Evolutionary conservation across 2,329 filamentous ascomycete genomes (phyloP).

Genomic region (Dothideomycetes sp.): DNA sequence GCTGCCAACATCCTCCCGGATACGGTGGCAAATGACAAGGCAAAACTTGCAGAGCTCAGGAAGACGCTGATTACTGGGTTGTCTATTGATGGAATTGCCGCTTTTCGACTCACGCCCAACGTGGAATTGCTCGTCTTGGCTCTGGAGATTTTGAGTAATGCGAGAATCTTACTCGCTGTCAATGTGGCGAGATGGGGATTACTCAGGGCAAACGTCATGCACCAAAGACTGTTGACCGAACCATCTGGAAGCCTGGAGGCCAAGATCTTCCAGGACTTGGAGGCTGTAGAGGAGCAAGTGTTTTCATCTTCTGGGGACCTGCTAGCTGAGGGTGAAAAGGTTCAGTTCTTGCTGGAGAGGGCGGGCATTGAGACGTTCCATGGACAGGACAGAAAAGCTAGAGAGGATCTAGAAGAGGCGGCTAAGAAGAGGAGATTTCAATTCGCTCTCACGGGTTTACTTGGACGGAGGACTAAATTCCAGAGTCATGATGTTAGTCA

Average conservation of each 20-base stretch:
- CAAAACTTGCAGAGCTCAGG: slow-evolving; percentile 33
- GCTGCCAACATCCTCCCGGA: slow-evolving; percentile 39
- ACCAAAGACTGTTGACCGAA: slow-evolving; percentile 57
- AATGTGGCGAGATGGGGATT: slow-evolving; percentile 47
- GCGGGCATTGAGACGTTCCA: slow-evolving; percentile 77
- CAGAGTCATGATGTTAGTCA: slow-evolving; percentile 76
- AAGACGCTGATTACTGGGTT: slow-evolving; percentile 57
- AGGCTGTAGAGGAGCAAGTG: slow-evolving; percentile 38
- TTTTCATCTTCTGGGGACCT: slow-evolving; percentile 18
- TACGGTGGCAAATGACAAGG: slow-evolving; percentile 27
- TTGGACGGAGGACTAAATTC: slow-evolving; percentile 76
- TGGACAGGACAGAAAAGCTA: slow-evolving; percentile 66
- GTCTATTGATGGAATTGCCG: slow-evolving; percentile 72
- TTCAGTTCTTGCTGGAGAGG: slow-evolving; percentile 69
- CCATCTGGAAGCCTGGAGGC: slow-evolving; percentile 49
- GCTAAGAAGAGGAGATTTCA: slow-evolving; percentile 57
- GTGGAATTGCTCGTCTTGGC: slow-evolving; percentile 77
- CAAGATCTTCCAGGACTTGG: slow-evolving; percentile 48
- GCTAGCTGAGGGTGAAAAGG: slow-evolving; percentile 30
- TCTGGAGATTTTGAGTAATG: slow-evolving; percentile 44
- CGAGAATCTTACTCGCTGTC: slow-evolving; percentile 33
- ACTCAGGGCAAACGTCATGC: slow-evolving; percentile 62
- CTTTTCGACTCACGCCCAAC: slow-evolving; percentile 73
- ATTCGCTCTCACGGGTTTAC: slow-evolving; percentile 72
- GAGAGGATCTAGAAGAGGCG: slow-evolving; percentile 58